These are phyloP conservation scores for Cutaneotrichosporon arboriforme DNA, from an alignment of 1,284 basidiomycete species.

Conservation along the genomic window DNA sequence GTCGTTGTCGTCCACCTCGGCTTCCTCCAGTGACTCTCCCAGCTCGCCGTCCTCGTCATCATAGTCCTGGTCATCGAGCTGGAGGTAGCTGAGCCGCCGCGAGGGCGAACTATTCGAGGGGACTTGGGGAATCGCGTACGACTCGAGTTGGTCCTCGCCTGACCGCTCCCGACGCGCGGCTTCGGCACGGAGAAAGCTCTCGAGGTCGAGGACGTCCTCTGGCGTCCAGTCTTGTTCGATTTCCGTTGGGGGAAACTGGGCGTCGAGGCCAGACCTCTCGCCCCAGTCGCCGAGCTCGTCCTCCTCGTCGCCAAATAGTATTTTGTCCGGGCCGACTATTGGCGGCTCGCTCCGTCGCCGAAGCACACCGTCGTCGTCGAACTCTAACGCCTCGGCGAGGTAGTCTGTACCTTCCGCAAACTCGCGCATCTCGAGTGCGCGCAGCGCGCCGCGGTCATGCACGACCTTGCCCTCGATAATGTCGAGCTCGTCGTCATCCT, in stretches of 20 bases:
- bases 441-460: constrained; percentile 29
- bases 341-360: constrained; percentile 2
- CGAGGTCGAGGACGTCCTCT: constrained; percentile 29
- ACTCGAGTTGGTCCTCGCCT: not conserved
- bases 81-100: not conserved
- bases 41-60: no score
- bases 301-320: constrained; percentile 22
- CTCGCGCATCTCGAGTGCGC: constrained; percentile 11
- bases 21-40: no score
- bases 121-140: no score
- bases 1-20: not conserved
- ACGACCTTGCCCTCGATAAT: constrained; percentile 29
- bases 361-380: constrained; percentile 8
- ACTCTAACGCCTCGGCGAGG: constrained; percentile 10
- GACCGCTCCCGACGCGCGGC: not conserved
- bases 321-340: constrained; percentile 3
- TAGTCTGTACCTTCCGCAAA: constrained; percentile 20
- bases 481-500: constrained; percentile 48
- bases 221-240: constrained; percentile 15
- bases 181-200: constrained; percentile 16
- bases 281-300: constrained; percentile 39
- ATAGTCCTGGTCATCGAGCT: not conserved
- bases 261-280: constrained; percentile 28
- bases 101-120: not conserved
- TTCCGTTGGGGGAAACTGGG: constrained; percentile 14